These are phyloP conservation scores for Ustilago trichophora DNA, from an alignment of 1,284 basidiomycete species.

Conservation along the genomic window DNA sequence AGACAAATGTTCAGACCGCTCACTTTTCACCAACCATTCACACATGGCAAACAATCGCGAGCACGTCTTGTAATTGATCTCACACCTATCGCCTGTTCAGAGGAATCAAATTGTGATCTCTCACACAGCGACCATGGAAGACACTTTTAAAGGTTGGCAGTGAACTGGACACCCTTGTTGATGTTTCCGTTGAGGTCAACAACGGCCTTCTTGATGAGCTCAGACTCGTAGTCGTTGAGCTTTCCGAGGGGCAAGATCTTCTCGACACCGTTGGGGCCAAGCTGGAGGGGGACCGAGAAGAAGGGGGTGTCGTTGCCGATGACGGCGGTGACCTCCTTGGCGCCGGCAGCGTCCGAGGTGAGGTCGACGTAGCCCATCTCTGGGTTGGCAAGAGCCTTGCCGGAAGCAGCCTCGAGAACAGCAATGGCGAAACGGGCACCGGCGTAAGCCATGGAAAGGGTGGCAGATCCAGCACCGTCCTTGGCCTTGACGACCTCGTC, in stretches of 20 bases:
- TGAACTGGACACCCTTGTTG: slow-evolving; percentile 68
- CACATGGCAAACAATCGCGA: too few species aligned
- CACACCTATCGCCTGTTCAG: too few species aligned
- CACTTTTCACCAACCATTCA: too few species aligned
- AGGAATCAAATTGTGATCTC: too few species aligned
- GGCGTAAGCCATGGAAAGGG: slow-evolving; percentile 89
- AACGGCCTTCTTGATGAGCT: slow-evolving; percentile 70
- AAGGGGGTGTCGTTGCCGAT: slow-evolving; percentile 59
- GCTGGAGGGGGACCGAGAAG: slow-evolving; percentile 64
- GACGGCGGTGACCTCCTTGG: slow-evolving; percentile 53
- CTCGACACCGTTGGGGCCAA: slow-evolving; percentile 69
- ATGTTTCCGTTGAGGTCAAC: slow-evolving; percentile 71
- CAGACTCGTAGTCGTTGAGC: slow-evolving; percentile 69
- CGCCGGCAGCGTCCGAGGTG: slow-evolving; percentile 53
- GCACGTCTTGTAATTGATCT: too few species aligned
- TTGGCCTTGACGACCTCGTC: slow-evolving; percentile 90
- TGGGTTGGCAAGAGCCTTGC: slow-evolving; percentile 50
- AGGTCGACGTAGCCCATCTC: slow-evolving; percentile 65
- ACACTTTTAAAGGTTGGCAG: slow-evolving; percentile 47
- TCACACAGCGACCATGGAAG: too few species aligned
- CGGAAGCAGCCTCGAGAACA: slow-evolving; percentile 59
- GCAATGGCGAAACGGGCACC: slow-evolving; percentile 61
- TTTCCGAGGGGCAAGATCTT: slow-evolving; percentile 71
- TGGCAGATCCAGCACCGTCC: slow-evolving; percentile 88
- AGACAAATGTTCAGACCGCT: too few species aligned